These are phyloP conservation scores for Ceratonia siliqua DNA, from an alignment of 306 rosid species.

Conservation along the genomic window DNA sequence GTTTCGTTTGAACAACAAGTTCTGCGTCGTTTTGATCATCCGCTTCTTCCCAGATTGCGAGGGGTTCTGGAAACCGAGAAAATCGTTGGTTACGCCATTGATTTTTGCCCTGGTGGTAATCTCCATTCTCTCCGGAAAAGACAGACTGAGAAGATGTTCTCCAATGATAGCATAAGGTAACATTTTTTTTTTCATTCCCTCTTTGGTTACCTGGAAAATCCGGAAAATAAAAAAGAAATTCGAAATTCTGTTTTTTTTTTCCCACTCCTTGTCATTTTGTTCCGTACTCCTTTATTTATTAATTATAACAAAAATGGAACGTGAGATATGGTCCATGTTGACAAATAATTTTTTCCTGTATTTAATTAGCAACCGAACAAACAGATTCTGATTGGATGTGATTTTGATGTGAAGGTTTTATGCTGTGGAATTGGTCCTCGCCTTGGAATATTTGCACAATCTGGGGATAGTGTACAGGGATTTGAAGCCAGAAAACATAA, in stretches of 20 bases:
- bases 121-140: slow-evolving; percentile 60
- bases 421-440: slow-evolving; percentile 82
- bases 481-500: slow-evolving; percentile 86
- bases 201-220: neutral
- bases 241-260: neutral
- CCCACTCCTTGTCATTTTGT: neutral
- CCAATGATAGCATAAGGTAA: slow-evolving; percentile 76
- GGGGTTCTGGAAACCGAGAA: slow-evolving; percentile 65
- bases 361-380: neutral
- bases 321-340: neutral
- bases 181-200: neutral
- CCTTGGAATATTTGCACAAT: slow-evolving; percentile 77
- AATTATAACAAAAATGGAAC: neutral
- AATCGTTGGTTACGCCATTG: slow-evolving; percentile 66
- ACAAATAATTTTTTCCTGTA: neutral
- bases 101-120: slow-evolving; percentile 84
- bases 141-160: slow-evolving; percentile 71
- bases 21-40: slow-evolving; percentile 64
- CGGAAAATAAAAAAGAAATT: neutral
- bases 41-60: slow-evolving; percentile 61
- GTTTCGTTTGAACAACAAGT: slow-evolving; percentile 74
- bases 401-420: slow-evolving; percentile 56
- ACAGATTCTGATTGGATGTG: neutral
- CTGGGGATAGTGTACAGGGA: slow-evolving; percentile 82
- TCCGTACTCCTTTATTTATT: neutral